These are phyloP conservation scores for Erythrobasidium hasegawianum DNA, from an alignment of 1,284 basidiomycete species.

Conservation along the genomic window DNA sequence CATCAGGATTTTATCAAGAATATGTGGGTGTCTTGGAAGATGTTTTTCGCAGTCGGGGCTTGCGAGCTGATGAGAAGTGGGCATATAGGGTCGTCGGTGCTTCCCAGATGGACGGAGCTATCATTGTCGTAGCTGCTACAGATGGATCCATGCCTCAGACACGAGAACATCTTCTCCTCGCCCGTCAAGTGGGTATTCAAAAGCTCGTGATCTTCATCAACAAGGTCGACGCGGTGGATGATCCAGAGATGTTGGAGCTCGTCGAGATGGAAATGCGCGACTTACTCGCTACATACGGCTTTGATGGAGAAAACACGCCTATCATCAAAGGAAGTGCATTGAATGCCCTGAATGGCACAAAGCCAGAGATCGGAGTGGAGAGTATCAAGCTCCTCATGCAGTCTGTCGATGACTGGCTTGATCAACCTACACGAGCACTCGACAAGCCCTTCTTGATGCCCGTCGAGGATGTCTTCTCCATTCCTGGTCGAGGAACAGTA, in stretches of 20 bases:
- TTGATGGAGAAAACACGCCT: conserved; percentile 94
- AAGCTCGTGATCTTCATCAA: conserved; percentile 99
- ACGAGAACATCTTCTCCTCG: conserved; percentile 93
- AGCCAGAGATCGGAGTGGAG: conserved; percentile 67
- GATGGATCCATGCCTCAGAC: conserved; percentile 99
- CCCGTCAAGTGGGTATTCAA: conserved; percentile 97
- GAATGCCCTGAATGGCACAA: conserved; percentile 82
- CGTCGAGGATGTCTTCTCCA: conserved; percentile 96
- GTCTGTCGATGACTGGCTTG: conserved; percentile 91
- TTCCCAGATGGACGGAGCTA: conserved; percentile 86
- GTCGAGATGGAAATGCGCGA: conserved; percentile 99
- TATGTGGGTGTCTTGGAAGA: conserved; percentile 6
- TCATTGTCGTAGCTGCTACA: conserved; percentile 84
- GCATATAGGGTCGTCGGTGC: conserved; percentile 96
- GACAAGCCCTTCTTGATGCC: conserved; percentile 98
- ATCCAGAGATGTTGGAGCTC: conserved; percentile 97
- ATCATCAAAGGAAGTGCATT: conserved; percentile 96
- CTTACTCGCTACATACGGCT: conserved; percentile 77
- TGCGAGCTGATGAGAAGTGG: conserved; percentile 47
- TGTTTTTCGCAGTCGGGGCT: not conserved
- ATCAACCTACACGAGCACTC: conserved; percentile 90
- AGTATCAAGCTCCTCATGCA: conserved; percentile 83
- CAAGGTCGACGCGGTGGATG: conserved; percentile 95
- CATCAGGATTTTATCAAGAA: conserved; percentile 65
- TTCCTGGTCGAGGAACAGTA: conserved; percentile 97